A percentile compares a stretch with the other conserved stretches of the same genome.
phyloP scores from a whole-genome alignment of 495 filamentous ascomycete genomes.

The Articulospora tetracladia region DNA sequence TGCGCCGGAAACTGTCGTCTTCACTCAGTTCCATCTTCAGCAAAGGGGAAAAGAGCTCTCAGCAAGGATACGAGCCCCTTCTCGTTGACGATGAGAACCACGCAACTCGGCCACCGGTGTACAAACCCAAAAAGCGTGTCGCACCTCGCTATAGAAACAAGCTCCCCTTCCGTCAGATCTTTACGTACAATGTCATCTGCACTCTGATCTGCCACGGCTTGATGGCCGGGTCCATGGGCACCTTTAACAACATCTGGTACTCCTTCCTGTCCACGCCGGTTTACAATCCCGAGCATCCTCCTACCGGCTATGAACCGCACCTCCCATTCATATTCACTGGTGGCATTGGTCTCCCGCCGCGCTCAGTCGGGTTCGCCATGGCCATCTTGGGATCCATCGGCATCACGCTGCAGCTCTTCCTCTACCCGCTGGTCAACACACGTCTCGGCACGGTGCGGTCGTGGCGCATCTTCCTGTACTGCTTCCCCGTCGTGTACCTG shows the following conservation, averaged over 20 bases:
- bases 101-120: background rate
- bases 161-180: conserved; percentile 71
- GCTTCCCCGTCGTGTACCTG: conserved; percentile 73
- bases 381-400: conserved; percentile 75
- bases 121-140: conserved; percentile 18
- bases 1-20: conserved; percentile 16
- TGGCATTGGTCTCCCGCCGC: conserved; percentile 71
- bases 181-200: conserved; percentile 70
- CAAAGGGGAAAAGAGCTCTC: background rate
- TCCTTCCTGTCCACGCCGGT: conserved; percentile 80
- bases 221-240: conserved; percentile 73
- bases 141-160: conserved; percentile 27
- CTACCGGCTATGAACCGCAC: conserved; percentile 32
- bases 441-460: conserved; percentile 64
- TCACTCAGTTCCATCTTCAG: conserved; percentile 3
- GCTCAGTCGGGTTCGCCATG: conserved; percentile 71
- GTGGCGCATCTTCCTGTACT: conserved; percentile 63
- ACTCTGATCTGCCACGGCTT: conserved; percentile 67
- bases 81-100: background rate
- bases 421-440: conserved; percentile 68
- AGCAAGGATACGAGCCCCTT: conserved; percentile 5
- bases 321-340: conserved; percentile 75
- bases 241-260: conserved; percentile 82
- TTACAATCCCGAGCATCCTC: conserved; percentile 47
- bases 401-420: conserved; percentile 69